These are phyloP conservation scores for Cyberlindnera saturnus DNA, from an alignment of 805 yeast species.

Conservation along the genomic window DNA sequence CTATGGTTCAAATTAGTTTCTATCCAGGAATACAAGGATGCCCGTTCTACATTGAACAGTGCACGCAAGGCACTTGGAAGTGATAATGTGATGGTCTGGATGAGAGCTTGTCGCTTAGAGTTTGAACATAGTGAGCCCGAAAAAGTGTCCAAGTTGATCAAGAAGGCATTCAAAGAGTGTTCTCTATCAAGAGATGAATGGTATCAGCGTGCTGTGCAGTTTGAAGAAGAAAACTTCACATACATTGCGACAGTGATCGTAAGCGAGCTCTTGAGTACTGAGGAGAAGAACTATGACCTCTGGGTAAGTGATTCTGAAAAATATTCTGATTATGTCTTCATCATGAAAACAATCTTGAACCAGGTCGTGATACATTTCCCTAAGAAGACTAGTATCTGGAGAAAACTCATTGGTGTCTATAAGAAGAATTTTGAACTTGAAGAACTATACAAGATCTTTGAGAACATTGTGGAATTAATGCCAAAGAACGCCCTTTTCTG, in stretches of 20 bases:
- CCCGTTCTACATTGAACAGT: conserved; percentile 46
- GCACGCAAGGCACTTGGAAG: conserved; percentile 53
- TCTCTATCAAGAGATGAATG: conserved; percentile 37
- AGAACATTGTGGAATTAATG: conserved; percentile 43
- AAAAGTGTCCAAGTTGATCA: conserved; percentile 42
- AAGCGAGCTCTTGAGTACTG: conserved; percentile 30
- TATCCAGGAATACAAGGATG: conserved; percentile 36
- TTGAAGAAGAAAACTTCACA: conserved; percentile 42
- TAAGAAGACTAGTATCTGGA: conserved; percentile 41
- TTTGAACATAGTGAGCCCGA: conserved; percentile 42
- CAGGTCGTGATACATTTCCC: conserved; percentile 44
- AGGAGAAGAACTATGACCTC: conserved; percentile 20
- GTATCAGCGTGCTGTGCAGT: conserved; percentile 47
- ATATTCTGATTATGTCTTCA: conserved; percentile 16
- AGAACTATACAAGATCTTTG: conserved; percentile 41
- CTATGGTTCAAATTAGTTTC: conserved; percentile 60
- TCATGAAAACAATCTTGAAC: conserved; percentile 37
- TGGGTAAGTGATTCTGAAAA: conserved; percentile 23
- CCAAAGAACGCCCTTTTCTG: conserved; percentile 47
- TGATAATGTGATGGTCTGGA: conserved; percentile 51
- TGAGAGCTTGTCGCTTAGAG: conserved; percentile 64
- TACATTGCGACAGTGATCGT: conserved; percentile 52
- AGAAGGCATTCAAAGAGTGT: conserved; percentile 41
- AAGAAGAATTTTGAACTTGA: conserved; percentile 22
- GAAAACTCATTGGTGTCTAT: conserved; percentile 33